Base-by-base conservation (phyloP, 1,284 basidiomycete species). In the Leccinum cinnamomeum region DNA sequence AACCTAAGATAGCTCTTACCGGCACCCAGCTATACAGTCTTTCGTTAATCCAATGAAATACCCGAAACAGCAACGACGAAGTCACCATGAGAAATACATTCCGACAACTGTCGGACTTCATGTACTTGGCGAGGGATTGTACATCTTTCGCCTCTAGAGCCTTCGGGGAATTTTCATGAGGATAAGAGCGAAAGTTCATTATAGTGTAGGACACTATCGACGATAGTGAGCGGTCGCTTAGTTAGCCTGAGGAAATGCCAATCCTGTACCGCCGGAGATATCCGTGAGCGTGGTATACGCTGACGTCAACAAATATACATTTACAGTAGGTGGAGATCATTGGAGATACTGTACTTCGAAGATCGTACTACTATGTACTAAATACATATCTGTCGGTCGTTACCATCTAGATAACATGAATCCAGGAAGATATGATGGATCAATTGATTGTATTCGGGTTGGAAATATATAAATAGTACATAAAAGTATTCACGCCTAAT, bases 51-150 rank as follows among this genome's bases (percentile, higher is more conserved):
- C 8, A 53, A 35, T 58, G 44, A 56, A 56, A 37, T 14, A 57
- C 39, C n/a, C 25, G 37, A 61, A 54, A 44, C 37, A 37, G n/a
- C 28, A 41, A 48, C 2, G 37, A 59, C 53, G 55, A 14, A 58
- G 77, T 73, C 68, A 91, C 90, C 90, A 92, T 90, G 58, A 92
- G 78, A 64, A 86, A 84, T 5, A 92, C 77, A 39, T 86, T 87
- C 68, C 79, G 83, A 75, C 90, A 92, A 63, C 79, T 74, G 35
- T 84, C 78, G 1, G 89, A 90, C 63, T 85, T 79, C 64, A 92
- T 89, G 74, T 88, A 91, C 62, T 85, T 80, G 2, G 85, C 88
- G 6, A 92, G 66, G 7, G 79, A 77, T n/a, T 71, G 67, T 2
- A 82, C 58, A 54, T 82, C 77, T 61, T 76, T 74, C n/a, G 59